Evolutionary conservation across 1,284 basidiomycete species (phyloP), one percentile per base, ranked within the genome.

Genomic region (Cutaneotrichosporon sp.): DNA sequence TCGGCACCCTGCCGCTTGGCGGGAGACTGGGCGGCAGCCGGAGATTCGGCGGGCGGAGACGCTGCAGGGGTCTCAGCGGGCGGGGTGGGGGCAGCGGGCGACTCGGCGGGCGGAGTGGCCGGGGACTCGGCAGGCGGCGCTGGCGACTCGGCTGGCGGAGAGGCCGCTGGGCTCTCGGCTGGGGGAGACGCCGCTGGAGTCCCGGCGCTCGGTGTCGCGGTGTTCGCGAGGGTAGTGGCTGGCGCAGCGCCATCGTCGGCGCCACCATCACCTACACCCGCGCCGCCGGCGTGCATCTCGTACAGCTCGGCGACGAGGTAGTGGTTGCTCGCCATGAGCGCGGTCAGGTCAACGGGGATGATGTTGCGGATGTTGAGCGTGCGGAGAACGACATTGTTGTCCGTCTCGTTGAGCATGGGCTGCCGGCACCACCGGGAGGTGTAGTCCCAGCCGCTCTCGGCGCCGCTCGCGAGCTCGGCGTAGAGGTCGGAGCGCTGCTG

Each of bases 401-500:
- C 76, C 22, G 74, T 75, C 7, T 72, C 56, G 63, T 82, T 81
- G 43, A 78, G 82, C 67, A 83, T 76, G 45, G 82, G 84, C 51
- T 83, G 69, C 45, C 80, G 79, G 58, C 84, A 76, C 79, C 82
- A 86, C 36, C 87, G 72, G 22, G 73, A 68, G 10, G 72, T 69
- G 63, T 80, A 81, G 68, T 80, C 79, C 74, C 75, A 80, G 7
- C 79, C 92, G 13, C 85, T 86, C 81, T 97, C 93, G 1, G 92
- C 94, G 47, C 91, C 93, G 54, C 84, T 85, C 0, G 94, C 93
- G 22, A 97, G 84, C 74, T 95, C 89, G n/a, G 89, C 85, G 71
- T 94, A 97, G n/a, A 97, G 76, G 3, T 83, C 85, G 0, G 84
- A 83, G 53, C 84, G 83, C 72, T 88, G 79, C 1, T 82, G 79